Percentiles rank a stretch among this genome's conserved stretches.
Conservation (phyloP, 495 filamentous ascomycete genomes). For the Podospora pseudopauciseta region DNA sequence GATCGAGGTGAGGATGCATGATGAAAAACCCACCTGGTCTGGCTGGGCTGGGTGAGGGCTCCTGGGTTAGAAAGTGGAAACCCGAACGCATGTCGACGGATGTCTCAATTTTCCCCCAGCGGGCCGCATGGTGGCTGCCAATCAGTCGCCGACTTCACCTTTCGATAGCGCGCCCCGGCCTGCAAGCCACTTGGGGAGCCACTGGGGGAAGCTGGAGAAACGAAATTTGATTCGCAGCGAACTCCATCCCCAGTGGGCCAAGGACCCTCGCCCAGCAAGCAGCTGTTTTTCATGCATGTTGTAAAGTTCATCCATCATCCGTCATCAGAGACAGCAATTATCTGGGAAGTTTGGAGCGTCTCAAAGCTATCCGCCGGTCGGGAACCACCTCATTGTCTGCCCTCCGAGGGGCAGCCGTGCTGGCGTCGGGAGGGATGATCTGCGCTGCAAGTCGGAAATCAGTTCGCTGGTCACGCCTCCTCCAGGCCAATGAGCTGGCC, state of each 20-base stretch:
- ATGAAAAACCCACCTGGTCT: background rate
- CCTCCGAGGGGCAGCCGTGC: too few relatives aligned
- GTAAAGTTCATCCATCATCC: too few relatives aligned
- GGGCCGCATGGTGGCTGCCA: constrained; percentile 1
- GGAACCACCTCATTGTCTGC: background rate
- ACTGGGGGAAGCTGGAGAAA: background rate
- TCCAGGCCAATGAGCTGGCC: background rate
- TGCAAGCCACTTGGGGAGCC: constrained; percentile 4
- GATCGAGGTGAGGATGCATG: background rate
- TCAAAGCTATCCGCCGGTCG: background rate
- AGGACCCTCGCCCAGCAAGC: background rate
- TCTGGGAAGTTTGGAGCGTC: too few relatives aligned
- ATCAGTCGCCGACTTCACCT: constrained; percentile 10
- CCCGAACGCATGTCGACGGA: constrained; percentile 13
- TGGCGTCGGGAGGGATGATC: background rate
- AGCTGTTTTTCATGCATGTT: background rate
- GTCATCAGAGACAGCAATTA: too few relatives aligned
- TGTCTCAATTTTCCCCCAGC: constrained; percentile 15
- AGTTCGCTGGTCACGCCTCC: background rate
- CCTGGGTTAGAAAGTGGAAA: background rate
- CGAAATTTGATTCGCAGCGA: background rate
- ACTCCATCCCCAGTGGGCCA: background rate
- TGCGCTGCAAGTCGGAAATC: constrained; percentile 1
- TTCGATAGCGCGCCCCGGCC: constrained; percentile 2
- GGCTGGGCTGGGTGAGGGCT: background rate